Conservation (phyloP, 495 filamentous ascomycete genomes). For the Physcia stellaris region DNA sequence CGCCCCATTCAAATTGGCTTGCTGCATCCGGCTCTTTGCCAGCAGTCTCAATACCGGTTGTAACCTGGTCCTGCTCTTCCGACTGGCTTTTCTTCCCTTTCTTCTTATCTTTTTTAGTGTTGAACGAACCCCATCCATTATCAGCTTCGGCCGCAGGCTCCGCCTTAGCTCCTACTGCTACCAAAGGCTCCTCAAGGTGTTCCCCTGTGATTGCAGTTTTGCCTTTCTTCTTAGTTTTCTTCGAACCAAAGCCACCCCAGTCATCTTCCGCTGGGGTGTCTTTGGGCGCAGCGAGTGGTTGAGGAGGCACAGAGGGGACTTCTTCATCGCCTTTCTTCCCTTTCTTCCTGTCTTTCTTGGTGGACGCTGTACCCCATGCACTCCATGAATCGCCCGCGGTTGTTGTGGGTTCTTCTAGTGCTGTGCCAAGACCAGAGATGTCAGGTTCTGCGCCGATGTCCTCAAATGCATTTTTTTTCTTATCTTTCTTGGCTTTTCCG, state of each 20-base stretch:
- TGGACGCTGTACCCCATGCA: slow-evolving; percentile 10
- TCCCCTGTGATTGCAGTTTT: slow-evolving; percentile 11
- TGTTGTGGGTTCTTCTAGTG: slow-evolving; percentile 10
- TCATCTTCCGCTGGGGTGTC: slow-evolving; percentile 10
- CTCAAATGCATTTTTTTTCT: slow-evolving; percentile 16
- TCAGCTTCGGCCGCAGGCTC: slow-evolving; percentile 13
- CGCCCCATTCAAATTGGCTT: background rate
- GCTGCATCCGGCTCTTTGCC: background rate
- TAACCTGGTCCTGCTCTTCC: slow-evolving; percentile 19
- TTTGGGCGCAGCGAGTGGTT: slow-evolving; percentile 6
- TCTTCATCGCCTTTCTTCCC: slow-evolving; percentile 13
- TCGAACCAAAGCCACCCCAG: slow-evolving; percentile 7
- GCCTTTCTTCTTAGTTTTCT: slow-evolving; percentile 17
- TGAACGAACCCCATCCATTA: slow-evolving; percentile 8
- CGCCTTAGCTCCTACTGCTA: too few relatives aligned
- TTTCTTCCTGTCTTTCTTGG: slow-evolving; percentile 16
- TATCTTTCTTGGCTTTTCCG: slow-evolving; percentile 17
- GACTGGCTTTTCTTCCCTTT: slow-evolving; percentile 21
- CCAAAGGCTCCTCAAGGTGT: slow-evolving; percentile 8
- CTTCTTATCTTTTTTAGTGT: slow-evolving; percentile 14
- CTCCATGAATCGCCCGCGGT: slow-evolving; percentile 12
- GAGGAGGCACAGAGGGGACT: slow-evolving; percentile 2
- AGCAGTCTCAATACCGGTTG: slow-evolving; percentile 15
- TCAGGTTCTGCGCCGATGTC: slow-evolving; percentile 8
- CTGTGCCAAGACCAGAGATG: slow-evolving; percentile 9